Conservation (phyloP, 1,284 basidiomycete species). For the Salmacisia buchloeana region DNA sequence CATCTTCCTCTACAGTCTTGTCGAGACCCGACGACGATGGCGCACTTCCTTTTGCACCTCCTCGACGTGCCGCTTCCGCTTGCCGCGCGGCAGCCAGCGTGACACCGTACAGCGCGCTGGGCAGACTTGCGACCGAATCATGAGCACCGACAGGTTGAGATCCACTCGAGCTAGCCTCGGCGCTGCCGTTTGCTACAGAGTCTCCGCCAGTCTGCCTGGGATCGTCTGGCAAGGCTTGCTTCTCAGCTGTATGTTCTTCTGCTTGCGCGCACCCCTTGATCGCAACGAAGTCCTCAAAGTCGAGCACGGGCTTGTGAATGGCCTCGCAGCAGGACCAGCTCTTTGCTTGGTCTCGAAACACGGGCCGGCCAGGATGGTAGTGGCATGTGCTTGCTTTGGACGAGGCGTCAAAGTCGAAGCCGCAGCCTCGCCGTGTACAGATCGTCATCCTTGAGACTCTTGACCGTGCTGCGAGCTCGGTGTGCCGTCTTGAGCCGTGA, state of each 20-base stretch:
- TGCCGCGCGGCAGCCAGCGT: background rate
- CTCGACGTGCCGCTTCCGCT: background rate
- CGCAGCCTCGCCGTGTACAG: slow-evolving; percentile 46
- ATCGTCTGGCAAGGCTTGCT: slow-evolving; percentile 23
- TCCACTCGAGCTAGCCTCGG: background rate
- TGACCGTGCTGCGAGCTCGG: too few relatives aligned
- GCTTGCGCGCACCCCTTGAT: slow-evolving; percentile 37
- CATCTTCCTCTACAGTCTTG: background rate
- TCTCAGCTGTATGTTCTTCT: slow-evolving; percentile 31
- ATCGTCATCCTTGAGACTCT: slow-evolving; percentile 30
- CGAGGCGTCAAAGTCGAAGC: slow-evolving; percentile 28
- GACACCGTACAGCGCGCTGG: background rate
- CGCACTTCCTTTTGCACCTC: background rate
- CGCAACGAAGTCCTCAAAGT: slow-evolving; percentile 47
- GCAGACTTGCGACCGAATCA: background rate
- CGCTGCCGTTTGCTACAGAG: background rate
- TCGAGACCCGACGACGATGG: background rate
- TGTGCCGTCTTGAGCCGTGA: background rate
- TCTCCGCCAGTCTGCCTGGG: background rate
- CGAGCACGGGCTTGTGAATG: slow-evolving; percentile 48
- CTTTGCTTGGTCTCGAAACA: slow-evolving; percentile 50
- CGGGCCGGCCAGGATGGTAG: slow-evolving; percentile 46
- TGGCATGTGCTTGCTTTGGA: slow-evolving; percentile 20
- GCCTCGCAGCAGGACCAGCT: slow-evolving; percentile 50
- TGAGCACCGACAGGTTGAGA: background rate